Evolutionary conservation across 2,329 filamentous ascomycete genomes (phyloP).

Genomic region (Colletotrichum sp.): DNA sequence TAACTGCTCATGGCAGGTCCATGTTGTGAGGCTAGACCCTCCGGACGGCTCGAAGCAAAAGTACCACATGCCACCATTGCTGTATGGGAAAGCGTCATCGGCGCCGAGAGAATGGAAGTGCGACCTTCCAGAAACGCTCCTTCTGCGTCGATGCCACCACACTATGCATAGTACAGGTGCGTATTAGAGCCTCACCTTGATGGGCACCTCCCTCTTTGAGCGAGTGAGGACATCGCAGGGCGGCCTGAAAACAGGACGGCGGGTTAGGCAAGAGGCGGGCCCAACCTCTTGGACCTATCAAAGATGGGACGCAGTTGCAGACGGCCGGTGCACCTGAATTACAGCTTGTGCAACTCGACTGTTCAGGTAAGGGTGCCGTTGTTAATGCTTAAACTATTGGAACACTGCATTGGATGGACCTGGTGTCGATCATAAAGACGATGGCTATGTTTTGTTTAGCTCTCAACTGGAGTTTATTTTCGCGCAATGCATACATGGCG

Average conservation of each 20-base stretch:
- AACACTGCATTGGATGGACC: background rate
- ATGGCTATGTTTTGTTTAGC: background rate
- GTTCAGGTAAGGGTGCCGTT: background rate
- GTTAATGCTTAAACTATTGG: background rate
- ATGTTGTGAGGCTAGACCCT: background rate
- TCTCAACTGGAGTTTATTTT: too few species aligned
- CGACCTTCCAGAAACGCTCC: background rate
- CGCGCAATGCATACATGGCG: background rate
- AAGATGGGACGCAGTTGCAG: background rate
- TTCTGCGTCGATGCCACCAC: background rate
- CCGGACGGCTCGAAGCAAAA: background rate
- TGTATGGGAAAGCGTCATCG: background rate
- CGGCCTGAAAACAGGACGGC: background rate
- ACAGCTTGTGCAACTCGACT: background rate
- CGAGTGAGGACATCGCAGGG: background rate
- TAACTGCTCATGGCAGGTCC: background rate
- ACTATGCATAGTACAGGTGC: background rate
- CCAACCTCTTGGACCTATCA: background rate
- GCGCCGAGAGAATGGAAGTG: background rate
- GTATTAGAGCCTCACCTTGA: background rate
- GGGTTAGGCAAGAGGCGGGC: background rate
- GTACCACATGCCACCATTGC: background rate
- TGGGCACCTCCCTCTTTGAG: conserved; percentile 6
- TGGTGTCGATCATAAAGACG: background rate
- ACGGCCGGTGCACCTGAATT: background rate